These are phyloP conservation scores for Penicillium sp. DNA, from an alignment of 2,329 filamentous ascomycete genomes.

Conservation along the genomic window DNA sequence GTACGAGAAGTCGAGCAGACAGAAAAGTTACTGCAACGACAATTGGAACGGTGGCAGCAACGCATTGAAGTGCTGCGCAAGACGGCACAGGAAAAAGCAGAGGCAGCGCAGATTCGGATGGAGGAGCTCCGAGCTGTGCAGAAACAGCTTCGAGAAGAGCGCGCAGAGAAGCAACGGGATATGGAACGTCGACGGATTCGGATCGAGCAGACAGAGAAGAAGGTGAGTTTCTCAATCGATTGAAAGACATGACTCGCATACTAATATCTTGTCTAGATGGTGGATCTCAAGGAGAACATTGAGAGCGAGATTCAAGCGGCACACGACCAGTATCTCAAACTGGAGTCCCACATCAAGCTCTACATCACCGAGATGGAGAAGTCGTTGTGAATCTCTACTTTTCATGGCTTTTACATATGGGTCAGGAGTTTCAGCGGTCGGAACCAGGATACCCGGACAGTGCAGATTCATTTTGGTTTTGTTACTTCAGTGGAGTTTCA, in stretches of 20 bases:
- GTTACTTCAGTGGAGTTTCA: constrained; percentile 20
- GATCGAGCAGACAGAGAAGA: constrained; percentile 98
- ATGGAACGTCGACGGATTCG: constrained; percentile 90
- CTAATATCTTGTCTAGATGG: constrained; percentile 67
- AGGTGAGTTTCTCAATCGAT: constrained; percentile 59
- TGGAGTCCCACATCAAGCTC: constrained; percentile 94
- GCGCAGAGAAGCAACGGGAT: constrained; percentile 82
- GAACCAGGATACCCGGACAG: constrained; percentile 44
- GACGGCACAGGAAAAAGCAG: constrained; percentile 78
- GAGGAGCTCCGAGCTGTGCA: constrained; percentile 82
- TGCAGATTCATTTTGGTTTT: constrained; percentile 27
- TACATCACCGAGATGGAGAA: constrained; percentile 99
- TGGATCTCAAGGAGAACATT: constrained; percentile 95
- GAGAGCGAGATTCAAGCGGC: constrained; percentile 90
- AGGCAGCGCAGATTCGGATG: constrained; percentile 83
- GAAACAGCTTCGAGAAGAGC: constrained; percentile 77
- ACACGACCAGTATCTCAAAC: constrained; percentile 93
- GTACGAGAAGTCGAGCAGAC: constrained; percentile 89
- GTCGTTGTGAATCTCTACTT: constrained; percentile 56
- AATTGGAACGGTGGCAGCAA: constrained; percentile 82
- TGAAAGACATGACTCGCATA: neutral
- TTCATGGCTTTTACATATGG: constrained; percentile 30
- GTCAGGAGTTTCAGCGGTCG: constrained; percentile 39
- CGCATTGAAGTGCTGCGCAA: constrained; percentile 81
- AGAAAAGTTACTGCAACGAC: constrained; percentile 78